Percentiles rank a stretch among this genome's conserved stretches.
Evolutionary conservation across 352 stramenopile genomes (phyloP).

Genomic region (Pythium sp.): DNA sequence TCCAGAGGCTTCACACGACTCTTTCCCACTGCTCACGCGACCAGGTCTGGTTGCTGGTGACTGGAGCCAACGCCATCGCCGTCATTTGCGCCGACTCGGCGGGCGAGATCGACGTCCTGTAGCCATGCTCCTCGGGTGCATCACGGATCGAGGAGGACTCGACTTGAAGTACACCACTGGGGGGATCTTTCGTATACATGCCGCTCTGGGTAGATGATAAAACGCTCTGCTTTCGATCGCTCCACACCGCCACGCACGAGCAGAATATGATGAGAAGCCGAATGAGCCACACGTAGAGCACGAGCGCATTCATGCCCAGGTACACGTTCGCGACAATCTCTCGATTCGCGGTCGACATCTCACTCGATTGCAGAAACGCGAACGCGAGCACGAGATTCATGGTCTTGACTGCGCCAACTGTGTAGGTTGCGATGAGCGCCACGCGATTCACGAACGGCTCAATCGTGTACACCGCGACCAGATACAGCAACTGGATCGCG

Average conservation of each 20-base stretch:
- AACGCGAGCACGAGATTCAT: slow-evolving; percentile 35
- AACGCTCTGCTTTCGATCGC: neutral
- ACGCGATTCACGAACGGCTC: slow-evolving; percentile 28
- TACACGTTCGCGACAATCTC: slow-evolving; percentile 26
- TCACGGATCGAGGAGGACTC: neutral
- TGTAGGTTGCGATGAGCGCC: slow-evolving; percentile 14
- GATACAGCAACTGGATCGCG: slow-evolving; percentile 30
- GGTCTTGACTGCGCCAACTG: slow-evolving; percentile 24
- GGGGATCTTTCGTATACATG: slow-evolving; percentile 1
- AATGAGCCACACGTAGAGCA: slow-evolving; percentile 32
- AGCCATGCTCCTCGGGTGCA: neutral
- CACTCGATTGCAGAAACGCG: slow-evolving; percentile 27
- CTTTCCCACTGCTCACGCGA: slow-evolving; percentile 14
- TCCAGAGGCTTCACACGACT: slow-evolving; percentile 5
- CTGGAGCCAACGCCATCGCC: slow-evolving; percentile 30
- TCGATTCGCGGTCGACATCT: slow-evolving; percentile 15
- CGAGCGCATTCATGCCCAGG: slow-evolving; percentile 25
- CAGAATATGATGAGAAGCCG: slow-evolving; percentile 27
- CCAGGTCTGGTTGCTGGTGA: slow-evolving; percentile 26
- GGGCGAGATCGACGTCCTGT: slow-evolving; percentile 26
- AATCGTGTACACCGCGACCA: slow-evolving; percentile 28
- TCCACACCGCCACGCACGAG: slow-evolving; percentile 16
- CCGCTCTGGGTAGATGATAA: neutral
- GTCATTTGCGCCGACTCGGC: slow-evolving; percentile 22
- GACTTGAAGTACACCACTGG: neutral